phyloP scores from a whole-genome alignment of 148 eudicot species.

The Rhododendron kiyosumense region DNA sequence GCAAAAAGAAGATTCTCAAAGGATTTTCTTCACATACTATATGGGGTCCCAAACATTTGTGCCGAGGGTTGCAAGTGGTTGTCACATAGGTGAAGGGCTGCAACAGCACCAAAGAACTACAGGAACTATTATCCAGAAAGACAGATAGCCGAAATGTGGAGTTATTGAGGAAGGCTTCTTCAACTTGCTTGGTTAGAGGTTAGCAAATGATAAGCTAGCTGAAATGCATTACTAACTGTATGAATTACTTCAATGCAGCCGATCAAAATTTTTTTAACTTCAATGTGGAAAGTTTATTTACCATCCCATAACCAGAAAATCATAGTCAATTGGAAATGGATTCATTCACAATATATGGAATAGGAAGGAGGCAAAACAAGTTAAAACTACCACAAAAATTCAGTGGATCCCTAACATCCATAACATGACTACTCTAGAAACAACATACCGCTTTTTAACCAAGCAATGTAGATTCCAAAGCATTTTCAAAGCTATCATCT shows the following conservation, averaged over 20 bases:
- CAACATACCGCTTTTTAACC: background rate
- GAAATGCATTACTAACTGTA: background rate
- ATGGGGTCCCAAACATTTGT: background rate
- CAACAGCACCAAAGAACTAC: background rate
- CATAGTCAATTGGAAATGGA: background rate
- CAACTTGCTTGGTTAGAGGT: background rate
- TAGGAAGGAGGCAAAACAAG: background rate
- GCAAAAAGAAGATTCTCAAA: background rate
- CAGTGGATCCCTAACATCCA: background rate
- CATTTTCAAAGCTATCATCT: background rate
- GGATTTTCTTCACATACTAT: background rate
- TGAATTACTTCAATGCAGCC: background rate
- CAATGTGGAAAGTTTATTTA: background rate
- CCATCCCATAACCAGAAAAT: background rate
- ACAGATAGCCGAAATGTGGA: background rate
- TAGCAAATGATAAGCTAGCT: background rate
- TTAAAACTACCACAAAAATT: background rate
- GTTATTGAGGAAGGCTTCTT: background rate
- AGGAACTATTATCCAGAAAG: background rate
- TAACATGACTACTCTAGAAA: background rate
- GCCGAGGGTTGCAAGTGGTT: background rate
- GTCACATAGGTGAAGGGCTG: background rate
- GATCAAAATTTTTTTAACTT: too few relatives aligned
- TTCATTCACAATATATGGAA: background rate
- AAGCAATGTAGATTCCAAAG: background rate